Percentiles rank a stretch among this genome's conserved stretches.
Conservation (phyloP, 1,284 basidiomycete genomes). For the Ustilago sp. region DNA sequence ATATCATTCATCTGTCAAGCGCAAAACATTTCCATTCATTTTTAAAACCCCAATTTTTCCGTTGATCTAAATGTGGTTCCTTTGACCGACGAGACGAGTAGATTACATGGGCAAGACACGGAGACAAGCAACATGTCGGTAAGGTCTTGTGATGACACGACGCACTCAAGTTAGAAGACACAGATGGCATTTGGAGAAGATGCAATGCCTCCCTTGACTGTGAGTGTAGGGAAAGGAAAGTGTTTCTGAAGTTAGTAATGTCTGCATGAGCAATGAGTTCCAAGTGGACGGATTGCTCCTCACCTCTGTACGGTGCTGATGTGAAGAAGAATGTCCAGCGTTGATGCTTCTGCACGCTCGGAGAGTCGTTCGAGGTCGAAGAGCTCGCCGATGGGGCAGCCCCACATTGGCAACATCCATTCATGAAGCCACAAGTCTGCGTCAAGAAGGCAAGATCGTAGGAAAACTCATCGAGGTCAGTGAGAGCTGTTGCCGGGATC, state of each 20-base stretch:
- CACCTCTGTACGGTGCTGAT: conserved; percentile 44
- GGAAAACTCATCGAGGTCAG: neutral
- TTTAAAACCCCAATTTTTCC: neutral
- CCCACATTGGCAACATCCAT: conserved; percentile 47
- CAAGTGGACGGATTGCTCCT: neutral
- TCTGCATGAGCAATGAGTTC: no score
- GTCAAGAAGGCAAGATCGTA: neutral
- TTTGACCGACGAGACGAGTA: neutral
- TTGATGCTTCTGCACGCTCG: conserved; percentile 32
- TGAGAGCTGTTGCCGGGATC: neutral
- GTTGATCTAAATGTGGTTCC: neutral
- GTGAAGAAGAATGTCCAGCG: conserved; percentile 54
- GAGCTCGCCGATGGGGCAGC: conserved; percentile 50
- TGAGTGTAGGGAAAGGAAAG: neutral
- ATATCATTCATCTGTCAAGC: neutral
- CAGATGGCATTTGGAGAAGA: conserved; percentile 48
- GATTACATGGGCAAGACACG: neutral
- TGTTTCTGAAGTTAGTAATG: neutral
- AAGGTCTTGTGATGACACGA: neutral
- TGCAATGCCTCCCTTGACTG: conserved; percentile 51
- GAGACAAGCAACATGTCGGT: neutral
- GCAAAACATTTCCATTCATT: neutral
- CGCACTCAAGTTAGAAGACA: conserved; percentile 29
- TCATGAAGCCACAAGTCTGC: conserved; percentile 49
- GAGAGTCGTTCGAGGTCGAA: conserved; percentile 48